Evolutionary conservation across 306 rosid genomes (phyloP).

Genomic region (Malus sylvestris): DNA sequence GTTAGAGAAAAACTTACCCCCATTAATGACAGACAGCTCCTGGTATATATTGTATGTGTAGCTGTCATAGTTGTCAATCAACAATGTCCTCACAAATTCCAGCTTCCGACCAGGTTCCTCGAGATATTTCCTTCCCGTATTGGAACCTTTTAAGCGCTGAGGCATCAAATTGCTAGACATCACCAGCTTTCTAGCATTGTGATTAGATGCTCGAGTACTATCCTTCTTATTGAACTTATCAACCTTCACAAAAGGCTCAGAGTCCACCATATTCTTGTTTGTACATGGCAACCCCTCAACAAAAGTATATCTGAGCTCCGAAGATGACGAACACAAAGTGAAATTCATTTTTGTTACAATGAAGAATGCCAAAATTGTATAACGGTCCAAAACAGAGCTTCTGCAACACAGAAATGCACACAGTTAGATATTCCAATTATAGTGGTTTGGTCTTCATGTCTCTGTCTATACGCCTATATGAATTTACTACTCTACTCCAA

Average conservation of each 20-base stretch:
- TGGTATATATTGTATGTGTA: constrained; percentile 96
- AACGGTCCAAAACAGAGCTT: not conserved
- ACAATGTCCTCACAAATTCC: constrained; percentile 68
- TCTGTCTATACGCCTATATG: not conserved
- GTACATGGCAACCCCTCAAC: constrained; percentile 32
- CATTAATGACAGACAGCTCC: constrained; percentile 81
- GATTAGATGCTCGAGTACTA: constrained; percentile 14
- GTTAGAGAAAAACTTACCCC: constrained; percentile 44
- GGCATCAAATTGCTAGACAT: constrained; percentile 48
- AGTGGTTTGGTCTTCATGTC: not conserved
- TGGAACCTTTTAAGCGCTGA: constrained; percentile 45
- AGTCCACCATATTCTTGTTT: constrained; percentile 19
- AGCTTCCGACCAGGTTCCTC: constrained; percentile 35
- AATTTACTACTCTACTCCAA: not conserved
- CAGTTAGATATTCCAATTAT: not conserved
- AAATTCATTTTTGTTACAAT: constrained; percentile 35
- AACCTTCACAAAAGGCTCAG: constrained; percentile 32
- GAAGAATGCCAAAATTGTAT: not conserved
- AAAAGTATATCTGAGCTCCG: constrained; percentile 34
- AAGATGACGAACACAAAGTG: constrained; percentile 35
- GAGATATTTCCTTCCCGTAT: constrained; percentile 25
- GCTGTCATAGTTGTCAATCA: constrained; percentile 97
- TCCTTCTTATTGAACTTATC: constrained; percentile 34
- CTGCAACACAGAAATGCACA: constrained; percentile 8
- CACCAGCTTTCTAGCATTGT: constrained; percentile 25